These are phyloP conservation scores for Penicillium bovifimosum DNA, from an alignment of 495 filamentous ascomycete genomes.

Conservation along the genomic window DNA sequence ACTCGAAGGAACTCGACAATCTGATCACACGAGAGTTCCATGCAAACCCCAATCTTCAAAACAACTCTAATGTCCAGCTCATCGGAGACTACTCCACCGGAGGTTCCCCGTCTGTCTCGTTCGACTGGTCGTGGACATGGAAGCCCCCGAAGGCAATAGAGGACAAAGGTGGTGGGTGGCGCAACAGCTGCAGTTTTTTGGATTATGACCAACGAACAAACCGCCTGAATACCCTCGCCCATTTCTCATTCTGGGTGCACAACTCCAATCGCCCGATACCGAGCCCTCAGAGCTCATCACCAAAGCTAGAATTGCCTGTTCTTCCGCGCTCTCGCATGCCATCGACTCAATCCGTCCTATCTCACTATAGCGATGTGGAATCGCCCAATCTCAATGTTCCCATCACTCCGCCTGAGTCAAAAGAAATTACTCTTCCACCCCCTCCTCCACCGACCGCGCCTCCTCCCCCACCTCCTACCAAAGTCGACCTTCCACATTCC, in stretches of 20 bases:
- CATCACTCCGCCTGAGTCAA: constrained; percentile 54
- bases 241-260: constrained; percentile 92
- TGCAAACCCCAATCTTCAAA: constrained; percentile 94
- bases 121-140: constrained; percentile 97
- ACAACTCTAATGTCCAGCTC: constrained; percentile 90
- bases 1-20: constrained; percentile 80
- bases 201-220: constrained; percentile 95
- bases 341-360: constrained; percentile 75
- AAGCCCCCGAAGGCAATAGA: constrained; percentile 78
- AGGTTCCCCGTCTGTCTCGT: constrained; percentile 75
- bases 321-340: constrained; percentile 74
- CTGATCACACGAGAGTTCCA: constrained; percentile 92
- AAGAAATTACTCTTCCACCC: constrained; percentile 39
- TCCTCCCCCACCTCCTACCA: constrained; percentile 53
- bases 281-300: constrained; percentile 50
- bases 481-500: constrained; percentile 82
- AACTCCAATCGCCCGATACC: constrained; percentile 47
- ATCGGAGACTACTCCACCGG: constrained; percentile 83
- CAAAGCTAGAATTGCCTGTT: constrained; percentile 62
- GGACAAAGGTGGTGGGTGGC: constrained; percentile 88
- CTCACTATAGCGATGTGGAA: constrained; percentile 65
- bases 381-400: constrained; percentile 52
- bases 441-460: constrained; percentile 33
- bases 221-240: constrained; percentile 77
- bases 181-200: constrained; percentile 90